Evolutionary conservation across 495 filamentous ascomycete genomes (phyloP).

Genomic region (Aspergillus carlsbadensis): DNA sequence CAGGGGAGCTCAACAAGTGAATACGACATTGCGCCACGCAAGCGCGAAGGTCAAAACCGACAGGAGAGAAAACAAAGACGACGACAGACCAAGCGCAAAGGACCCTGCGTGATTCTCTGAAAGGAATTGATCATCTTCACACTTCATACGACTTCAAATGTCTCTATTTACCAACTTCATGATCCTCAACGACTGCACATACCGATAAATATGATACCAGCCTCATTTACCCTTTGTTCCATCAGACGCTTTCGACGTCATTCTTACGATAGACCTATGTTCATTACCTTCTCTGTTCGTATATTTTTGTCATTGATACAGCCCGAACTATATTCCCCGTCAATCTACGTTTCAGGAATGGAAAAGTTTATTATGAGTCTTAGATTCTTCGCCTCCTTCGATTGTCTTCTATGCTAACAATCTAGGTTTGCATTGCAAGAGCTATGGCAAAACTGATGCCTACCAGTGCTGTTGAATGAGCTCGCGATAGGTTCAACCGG

Average conservation of each 20-base stretch:
- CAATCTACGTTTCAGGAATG: conserved; percentile 12
- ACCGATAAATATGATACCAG: conserved; percentile 15
- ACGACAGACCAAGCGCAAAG: conserved; percentile 29
- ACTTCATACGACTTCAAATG: conserved; percentile 2
- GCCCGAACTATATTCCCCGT: neutral
- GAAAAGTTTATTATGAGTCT: conserved; percentile 12
- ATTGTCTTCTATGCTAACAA: too few relatives aligned
- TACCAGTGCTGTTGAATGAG: too few relatives aligned
- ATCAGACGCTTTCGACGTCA: conserved; percentile 21
- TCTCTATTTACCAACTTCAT: conserved; percentile 5
- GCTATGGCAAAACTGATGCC: too few relatives aligned
- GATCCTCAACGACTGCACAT: conserved; percentile 13
- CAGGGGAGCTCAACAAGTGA: conserved; percentile 45
- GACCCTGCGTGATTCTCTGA: conserved; percentile 47
- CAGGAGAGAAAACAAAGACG: conserved; percentile 34
- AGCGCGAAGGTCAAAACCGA: conserved; percentile 35
- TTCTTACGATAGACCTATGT: conserved; percentile 27
- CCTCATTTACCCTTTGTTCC: conserved; percentile 5
- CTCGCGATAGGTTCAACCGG: too few relatives aligned
- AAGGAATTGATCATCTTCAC: neutral
- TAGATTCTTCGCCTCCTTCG: neutral
- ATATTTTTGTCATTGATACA: neutral
- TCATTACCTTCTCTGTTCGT: conserved; percentile 7
- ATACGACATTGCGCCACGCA: conserved; percentile 27
- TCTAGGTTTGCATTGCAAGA: too few relatives aligned